Conservation (phyloP, 768 basidiomycete genomes). For the Suillus placidus region DNA sequence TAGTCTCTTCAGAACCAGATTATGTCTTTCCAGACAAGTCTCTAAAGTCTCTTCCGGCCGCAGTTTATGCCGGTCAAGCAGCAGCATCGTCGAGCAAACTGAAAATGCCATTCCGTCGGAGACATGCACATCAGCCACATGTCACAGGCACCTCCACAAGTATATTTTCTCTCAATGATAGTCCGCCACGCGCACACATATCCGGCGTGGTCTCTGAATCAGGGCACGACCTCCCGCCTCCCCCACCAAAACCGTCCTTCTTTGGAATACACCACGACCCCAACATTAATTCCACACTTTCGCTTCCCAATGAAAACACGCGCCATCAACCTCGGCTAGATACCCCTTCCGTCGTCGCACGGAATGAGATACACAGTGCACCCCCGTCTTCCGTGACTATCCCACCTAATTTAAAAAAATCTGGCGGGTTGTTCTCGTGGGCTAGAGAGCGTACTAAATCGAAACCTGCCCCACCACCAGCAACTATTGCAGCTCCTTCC, state of each 20-base stretch:
- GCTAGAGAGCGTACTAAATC: slow-evolving; percentile 41
- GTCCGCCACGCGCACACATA: slow-evolving; percentile 35
- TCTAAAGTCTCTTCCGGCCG: slow-evolving; percentile 3
- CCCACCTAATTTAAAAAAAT: slow-evolving; percentile 33
- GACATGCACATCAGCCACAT: slow-evolving; percentile 24
- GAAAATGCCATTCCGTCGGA: slow-evolving; percentile 48
- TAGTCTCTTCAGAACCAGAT: slow-evolving; percentile 35
- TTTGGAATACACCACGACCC: slow-evolving; percentile 63
- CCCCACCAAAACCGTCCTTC: slow-evolving; percentile 65
- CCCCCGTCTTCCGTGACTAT: slow-evolving; percentile 13
- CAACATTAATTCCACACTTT: slow-evolving; percentile 59
- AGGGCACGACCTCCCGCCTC: slow-evolving; percentile 50
- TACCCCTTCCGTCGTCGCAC: slow-evolving; percentile 21
- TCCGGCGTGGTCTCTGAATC: slow-evolving; percentile 47
- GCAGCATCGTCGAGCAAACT: slow-evolving; percentile 45
- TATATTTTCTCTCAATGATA: slow-evolving; percentile 25
- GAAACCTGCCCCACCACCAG: slow-evolving; percentile 28
- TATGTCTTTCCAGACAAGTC: slow-evolving; percentile 32
- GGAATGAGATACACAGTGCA: slow-evolving; percentile 15
- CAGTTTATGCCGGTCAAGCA: slow-evolving; percentile 27
- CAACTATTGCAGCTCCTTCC: slow-evolving; percentile 37
- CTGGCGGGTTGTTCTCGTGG: slow-evolving; percentile 40
- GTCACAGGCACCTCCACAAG: slow-evolving; percentile 6
- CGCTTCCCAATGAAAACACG: slow-evolving; percentile 52
- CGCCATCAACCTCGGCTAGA: slow-evolving; percentile 17